Evolutionary conservation across 805 yeast species (phyloP).

Genomic region (Teunomyces pallodes): DNA sequence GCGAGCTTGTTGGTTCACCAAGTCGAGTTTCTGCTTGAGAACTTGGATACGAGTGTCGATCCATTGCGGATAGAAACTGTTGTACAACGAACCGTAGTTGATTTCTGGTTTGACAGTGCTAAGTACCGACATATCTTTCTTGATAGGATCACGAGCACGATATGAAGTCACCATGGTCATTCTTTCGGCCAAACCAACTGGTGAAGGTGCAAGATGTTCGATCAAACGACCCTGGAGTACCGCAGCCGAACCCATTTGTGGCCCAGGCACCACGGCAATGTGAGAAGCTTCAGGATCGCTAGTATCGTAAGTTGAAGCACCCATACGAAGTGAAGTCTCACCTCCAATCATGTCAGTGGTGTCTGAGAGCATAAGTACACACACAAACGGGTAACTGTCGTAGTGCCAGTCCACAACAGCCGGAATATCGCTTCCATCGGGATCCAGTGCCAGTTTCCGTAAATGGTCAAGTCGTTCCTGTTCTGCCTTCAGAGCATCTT

Average conservation of each 20-base stretch:
- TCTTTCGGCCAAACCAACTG: slow-evolving; percentile 35
- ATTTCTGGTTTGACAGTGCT: slow-evolving; percentile 39
- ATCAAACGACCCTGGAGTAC: slow-evolving; percentile 47
- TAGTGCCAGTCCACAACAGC: slow-evolving; percentile 63
- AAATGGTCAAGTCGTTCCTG: slow-evolving; percentile 19
- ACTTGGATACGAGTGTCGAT: slow-evolving; percentile 27
- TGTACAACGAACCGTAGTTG: slow-evolving; percentile 32
- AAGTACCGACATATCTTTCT: slow-evolving; percentile 31
- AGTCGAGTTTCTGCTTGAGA: slow-evolving; percentile 23
- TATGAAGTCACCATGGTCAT: slow-evolving; percentile 44
- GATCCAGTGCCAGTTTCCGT: background rate
- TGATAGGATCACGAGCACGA: slow-evolving; percentile 29
- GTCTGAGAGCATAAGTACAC: slow-evolving; percentile 62
- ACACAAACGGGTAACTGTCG: slow-evolving; percentile 64
- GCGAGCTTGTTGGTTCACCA: slow-evolving; percentile 14
- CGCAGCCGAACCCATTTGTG: slow-evolving; percentile 49
- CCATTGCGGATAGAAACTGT: slow-evolving; percentile 40
- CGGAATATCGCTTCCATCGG: slow-evolving; percentile 30
- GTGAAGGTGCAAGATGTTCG: slow-evolving; percentile 47
- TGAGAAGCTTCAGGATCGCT: background rate
- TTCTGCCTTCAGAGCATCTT: slow-evolving; percentile 32
- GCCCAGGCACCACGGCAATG: slow-evolving; percentile 27
- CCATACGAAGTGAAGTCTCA: slow-evolving; percentile 53
- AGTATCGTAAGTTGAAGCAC: slow-evolving; percentile 12
- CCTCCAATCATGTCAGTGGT: slow-evolving; percentile 60